A percentile compares a stretch with the other conserved stretches of the same genome.
Conservation (phyloP, 2,329 filamentous ascomycete species). For the Fusarium proliferatum region DNA sequence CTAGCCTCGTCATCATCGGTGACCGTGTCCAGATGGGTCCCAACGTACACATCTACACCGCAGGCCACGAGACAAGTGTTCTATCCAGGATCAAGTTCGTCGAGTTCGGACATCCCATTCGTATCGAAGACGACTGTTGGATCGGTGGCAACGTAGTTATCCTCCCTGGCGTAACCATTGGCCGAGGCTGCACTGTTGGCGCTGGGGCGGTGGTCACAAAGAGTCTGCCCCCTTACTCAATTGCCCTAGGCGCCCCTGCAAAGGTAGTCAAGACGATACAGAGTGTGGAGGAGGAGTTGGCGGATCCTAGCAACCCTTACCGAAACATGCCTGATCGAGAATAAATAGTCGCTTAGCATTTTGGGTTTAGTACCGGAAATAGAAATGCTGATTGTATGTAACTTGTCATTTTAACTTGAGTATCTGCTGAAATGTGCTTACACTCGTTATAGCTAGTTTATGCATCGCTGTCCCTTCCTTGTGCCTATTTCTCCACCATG, state of each 20-base stretch:
- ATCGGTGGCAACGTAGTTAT: constrained; percentile 63
- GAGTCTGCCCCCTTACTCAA: constrained; percentile 59
- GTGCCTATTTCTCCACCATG: fast-evolving
- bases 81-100: constrained; percentile 59
- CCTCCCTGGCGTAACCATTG: constrained; percentile 64
- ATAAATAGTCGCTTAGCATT: not conserved
- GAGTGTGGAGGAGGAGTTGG: constrained; percentile 47
- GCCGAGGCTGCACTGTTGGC: constrained; percentile 62
- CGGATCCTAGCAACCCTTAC: constrained; percentile 42
- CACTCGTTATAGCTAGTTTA: not conserved
- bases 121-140: constrained; percentile 66
- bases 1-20: constrained; percentile 76
- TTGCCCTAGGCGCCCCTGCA: constrained; percentile 62
- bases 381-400: not conserved
- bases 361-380: not conserved
- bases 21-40: constrained; percentile 78
- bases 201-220: constrained; percentile 63
- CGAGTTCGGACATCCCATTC: constrained; percentile 59
- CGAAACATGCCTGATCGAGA: constrained; percentile 45
- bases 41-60: constrained; percentile 76
- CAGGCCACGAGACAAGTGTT: constrained; percentile 76
- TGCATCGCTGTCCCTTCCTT: not conserved
- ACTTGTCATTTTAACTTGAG: fast-evolving
- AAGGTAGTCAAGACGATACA: constrained; percentile 61
- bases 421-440: fast-evolving